Evolutionary conservation across 169 alveolate genomes (phyloP), one percentile per base, ranked within the genome.

Genomic region (Eimeria acervulina): DNA sequence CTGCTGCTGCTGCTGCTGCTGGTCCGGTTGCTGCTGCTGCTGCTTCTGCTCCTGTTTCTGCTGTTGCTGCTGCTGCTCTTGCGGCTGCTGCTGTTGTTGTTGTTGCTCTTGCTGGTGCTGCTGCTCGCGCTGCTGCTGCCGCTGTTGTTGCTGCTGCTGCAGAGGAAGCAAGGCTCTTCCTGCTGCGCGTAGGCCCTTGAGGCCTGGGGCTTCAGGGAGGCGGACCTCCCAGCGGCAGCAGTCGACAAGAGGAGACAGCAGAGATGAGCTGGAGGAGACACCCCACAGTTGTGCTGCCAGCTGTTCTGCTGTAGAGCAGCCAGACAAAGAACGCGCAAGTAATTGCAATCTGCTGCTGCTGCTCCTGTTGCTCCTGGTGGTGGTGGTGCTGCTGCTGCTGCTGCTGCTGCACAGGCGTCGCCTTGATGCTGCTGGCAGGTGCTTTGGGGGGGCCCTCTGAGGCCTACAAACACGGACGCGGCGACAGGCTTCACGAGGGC

Each of bases 1-100:
- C 90, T 47, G 90, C 90, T 81, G 90, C 66, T 42, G 70, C 90
- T 81, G 90, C 90, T 72, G 83, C 83, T 72, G 55, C 61, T 78
- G 66, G 63, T 31, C 21, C 88, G n/a, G n/a, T n/a, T n/a, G n/a
- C n/a, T n/a, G n/a, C n/a, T n/a, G n/a, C n/a, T n/a, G n/a, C n/a
- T n/a, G n/a, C n/a, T n/a, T n/a, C n/a, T n/a, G n/a, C n/a, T n/a
- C n/a, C n/a, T n/a, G n/a, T n/a, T n/a, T n/a, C n/a, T n/a, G n/a
- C n/a, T n/a, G n/a, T n/a, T n/a, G n/a, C n/a, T n/a, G n/a, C n/a
- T n/a, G n/a, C n/a, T n/a, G n/a, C n/a, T n/a, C n/a, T n/a, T n/a
- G n/a, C n/a, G n/a, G n/a, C n/a, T n/a, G n/a, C n/a, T n/a, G n/a
- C n/a, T n/a, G n/a, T n/a, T n/a, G n/a, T n/a, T n/a, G n/a, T n/a